phyloP scores from a whole-genome alignment of 1,284 basidiomycete species.

The Athelia sp. region DNA sequence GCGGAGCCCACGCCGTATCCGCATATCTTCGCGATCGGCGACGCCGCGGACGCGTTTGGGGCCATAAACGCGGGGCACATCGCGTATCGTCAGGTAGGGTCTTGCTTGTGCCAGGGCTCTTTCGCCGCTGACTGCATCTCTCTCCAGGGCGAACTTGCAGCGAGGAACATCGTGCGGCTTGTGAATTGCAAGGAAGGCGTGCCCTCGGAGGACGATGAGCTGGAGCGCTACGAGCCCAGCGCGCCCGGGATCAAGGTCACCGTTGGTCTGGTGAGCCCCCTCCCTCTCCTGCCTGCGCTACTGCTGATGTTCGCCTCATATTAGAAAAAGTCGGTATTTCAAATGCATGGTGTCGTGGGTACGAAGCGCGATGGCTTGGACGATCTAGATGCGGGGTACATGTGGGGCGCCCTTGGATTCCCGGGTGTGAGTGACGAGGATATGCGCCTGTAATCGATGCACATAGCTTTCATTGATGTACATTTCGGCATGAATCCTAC shows the following conservation, averaged over 20 bases:
- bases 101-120: neutral
- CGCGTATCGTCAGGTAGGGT: conserved; percentile 37
- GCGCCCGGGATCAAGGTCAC: conserved; percentile 68
- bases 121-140: neutral
- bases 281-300: no score
- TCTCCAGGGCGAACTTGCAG: neutral
- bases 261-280: conserved; percentile 47
- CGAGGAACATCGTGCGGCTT: neutral
- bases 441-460: conserved; percentile 12
- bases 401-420: conserved; percentile 34
- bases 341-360: conserved; percentile 37
- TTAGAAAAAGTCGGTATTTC: conserved; percentile 29
- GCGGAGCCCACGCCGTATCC: conserved; percentile 22
- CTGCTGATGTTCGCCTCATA: no score
- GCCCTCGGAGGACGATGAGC: neutral
- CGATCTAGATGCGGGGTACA: conserved; percentile 37
- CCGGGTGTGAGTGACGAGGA: conserved; percentile 20
- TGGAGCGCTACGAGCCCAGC: conserved; percentile 39
- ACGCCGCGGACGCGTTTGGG: conserved; percentile 45
- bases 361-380: conserved; percentile 37
- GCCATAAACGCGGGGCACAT: conserved; percentile 50
- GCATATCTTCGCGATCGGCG: conserved; percentile 43
- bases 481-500: no score
- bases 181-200: neutral
- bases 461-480: no score